Percentiles rank a stretch among this genome's conserved stretches.
These are phyloP conservation scores for Pestalotiopsis sp. DNA, from an alignment of 2,329 filamentous ascomycete genomes.

Conservation along the genomic window DNA sequence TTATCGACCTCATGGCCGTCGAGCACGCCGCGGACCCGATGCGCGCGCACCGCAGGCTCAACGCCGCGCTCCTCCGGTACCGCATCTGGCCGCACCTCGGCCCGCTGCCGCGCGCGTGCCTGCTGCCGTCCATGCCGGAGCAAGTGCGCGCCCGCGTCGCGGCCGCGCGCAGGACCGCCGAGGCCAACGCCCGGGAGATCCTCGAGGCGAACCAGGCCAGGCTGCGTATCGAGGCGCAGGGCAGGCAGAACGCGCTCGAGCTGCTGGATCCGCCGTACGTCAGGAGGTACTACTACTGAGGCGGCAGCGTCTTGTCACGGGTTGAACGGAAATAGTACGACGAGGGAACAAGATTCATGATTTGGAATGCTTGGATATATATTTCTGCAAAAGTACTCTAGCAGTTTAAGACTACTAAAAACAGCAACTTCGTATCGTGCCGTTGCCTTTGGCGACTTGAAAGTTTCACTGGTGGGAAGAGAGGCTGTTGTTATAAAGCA, in stretches of 20 bases:
- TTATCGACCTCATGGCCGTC: conserved; percentile 20
- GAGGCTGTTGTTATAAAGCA: background rate
- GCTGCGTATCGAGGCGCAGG: conserved; percentile 2
- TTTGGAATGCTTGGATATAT: background rate
- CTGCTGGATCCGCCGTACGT: background rate
- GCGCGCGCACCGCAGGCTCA: conserved; percentile 6
- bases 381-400: background rate
- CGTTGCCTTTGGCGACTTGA: background rate
- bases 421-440: background rate
- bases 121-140: conserved; percentile 1
- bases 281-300: conserved; percentile 4
- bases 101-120: conserved; percentile 9
- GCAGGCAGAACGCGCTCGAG: conserved; percentile 3
- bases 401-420: background rate
- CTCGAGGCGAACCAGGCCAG: conserved; percentile 7
- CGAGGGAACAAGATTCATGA: background rate
- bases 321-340: background rate
- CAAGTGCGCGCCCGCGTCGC: conserved; percentile 11
- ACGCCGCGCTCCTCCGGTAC: conserved; percentile 11
- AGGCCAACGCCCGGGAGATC: conserved; percentile 12
- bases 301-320: background rate
- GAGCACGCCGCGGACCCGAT: conserved; percentile 17
- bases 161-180: background rate
- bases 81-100: conserved; percentile 13
- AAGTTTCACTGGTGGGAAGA: background rate